These are phyloP conservation scores for Solanum acaule DNA, from an alignment of 257 asterid genomes.

Conservation along the genomic window DNA sequence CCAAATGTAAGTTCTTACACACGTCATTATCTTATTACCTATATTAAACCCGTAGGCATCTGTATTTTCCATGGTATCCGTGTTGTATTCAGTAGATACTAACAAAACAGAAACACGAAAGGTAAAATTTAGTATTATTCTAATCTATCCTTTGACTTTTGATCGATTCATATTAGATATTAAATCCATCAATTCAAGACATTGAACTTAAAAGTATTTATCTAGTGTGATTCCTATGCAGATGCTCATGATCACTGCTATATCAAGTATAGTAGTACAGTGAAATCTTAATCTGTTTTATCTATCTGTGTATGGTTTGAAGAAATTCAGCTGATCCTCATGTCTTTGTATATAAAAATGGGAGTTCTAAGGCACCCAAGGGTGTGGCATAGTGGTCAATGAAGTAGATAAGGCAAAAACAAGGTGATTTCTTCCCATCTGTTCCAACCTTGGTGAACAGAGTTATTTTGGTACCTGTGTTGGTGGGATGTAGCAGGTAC, in stretches of 20 bases:
- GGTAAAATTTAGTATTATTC: not conserved
- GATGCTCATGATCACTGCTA: not conserved
- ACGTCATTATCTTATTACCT: not conserved
- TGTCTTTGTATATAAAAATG: not conserved
- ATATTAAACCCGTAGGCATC: not conserved
- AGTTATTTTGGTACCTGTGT: not conserved
- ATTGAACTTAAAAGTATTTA: not conserved
- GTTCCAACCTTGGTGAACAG: not conserved
- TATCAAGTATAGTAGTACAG: not conserved
- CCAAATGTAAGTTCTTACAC: conserved; percentile 63
- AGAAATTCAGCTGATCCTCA: not conserved
- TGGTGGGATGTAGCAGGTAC: not conserved
- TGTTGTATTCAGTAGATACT: not conserved
- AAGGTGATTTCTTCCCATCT: not conserved
- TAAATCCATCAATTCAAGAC: not conserved
- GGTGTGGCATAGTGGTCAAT: not conserved
- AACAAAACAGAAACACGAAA: not conserved
- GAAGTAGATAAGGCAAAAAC: not conserved
- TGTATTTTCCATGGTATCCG: not conserved
- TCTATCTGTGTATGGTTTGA: not conserved
- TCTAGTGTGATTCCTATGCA: not conserved
- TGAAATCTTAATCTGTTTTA: not conserved
- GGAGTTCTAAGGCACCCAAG: not conserved
- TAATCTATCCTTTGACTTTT: not conserved
- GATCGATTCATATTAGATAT: not conserved